Percentiles rank a stretch among this genome's conserved stretches.
Evolutionary conservation across 352 stramenopile species (phyloP).

Genomic region (Globisporangium sylvaticum): DNA sequence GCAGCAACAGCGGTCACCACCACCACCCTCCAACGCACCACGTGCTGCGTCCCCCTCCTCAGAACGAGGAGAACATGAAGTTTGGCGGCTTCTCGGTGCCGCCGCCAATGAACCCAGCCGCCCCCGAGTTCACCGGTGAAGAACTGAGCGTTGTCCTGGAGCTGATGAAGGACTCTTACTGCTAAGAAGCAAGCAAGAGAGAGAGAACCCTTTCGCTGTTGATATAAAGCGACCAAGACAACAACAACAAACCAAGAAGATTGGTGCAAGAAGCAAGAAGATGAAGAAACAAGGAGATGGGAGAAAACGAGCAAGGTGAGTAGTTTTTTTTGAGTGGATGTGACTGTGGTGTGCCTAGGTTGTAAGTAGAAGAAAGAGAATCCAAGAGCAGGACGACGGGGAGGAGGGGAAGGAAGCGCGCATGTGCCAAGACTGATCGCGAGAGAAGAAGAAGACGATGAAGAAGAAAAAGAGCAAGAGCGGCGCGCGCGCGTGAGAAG

Average conservation of each 20-base stretch:
- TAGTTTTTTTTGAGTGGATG: background rate
- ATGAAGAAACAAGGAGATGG: background rate
- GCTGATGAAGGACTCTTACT: constrained; percentile 79
- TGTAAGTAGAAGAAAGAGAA: constrained; percentile 8
- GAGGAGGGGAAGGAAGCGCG: background rate
- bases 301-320: background rate
- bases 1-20: constrained; percentile 34
- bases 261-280: background rate
- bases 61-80: constrained; percentile 43
- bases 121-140: constrained; percentile 69
- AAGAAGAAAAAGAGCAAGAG: background rate
- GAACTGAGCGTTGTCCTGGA: constrained; percentile 75
- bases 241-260: background rate
- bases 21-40: constrained; percentile 38
- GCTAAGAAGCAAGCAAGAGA: background rate
- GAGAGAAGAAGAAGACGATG: background rate
- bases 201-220: background rate
- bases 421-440: background rate
- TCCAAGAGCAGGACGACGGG: background rate
- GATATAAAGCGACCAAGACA: constrained; percentile 14
- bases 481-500: background rate
- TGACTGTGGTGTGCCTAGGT: constrained; percentile 10
- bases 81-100: constrained; percentile 46
- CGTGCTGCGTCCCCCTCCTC: constrained; percentile 55
- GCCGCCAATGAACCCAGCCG: constrained; percentile 60